Evolutionary conservation across 2,329 filamentous ascomycete species (phyloP).

Genomic region (Cladophialophora bantiana): DNA sequence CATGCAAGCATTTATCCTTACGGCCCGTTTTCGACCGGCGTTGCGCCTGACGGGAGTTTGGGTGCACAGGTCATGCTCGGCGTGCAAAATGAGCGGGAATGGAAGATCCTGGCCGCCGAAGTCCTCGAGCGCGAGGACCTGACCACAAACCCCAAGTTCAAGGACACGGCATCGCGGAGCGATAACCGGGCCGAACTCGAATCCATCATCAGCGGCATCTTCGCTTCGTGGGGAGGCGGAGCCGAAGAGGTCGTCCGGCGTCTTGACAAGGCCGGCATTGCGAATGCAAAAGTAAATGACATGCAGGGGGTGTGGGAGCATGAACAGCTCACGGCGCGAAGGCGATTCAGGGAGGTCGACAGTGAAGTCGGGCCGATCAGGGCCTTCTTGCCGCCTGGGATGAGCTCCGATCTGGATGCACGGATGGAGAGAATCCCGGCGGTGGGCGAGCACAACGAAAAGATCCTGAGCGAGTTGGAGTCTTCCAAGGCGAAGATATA

Average conservation of each 20-base stretch:
- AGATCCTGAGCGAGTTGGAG: constrained; percentile 55
- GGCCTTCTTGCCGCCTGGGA: constrained; percentile 60
- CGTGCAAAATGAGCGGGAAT: constrained; percentile 66
- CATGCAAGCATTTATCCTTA: constrained; percentile 66
- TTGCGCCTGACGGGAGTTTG: constrained; percentile 38
- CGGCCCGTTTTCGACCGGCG: constrained; percentile 60
- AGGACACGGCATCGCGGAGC: constrained; percentile 55
- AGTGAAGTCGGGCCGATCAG: constrained; percentile 57
- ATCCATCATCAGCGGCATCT: constrained; percentile 54
- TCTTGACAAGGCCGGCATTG: constrained; percentile 59
- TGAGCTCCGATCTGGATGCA: constrained; percentile 44
- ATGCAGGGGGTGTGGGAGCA: constrained; percentile 64
- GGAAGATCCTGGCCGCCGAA: constrained; percentile 56
- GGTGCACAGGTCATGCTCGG: constrained; percentile 61
- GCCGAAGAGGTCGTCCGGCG: constrained; percentile 52
- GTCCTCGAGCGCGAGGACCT: constrained; percentile 56
- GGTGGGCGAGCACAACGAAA: constrained; percentile 60
- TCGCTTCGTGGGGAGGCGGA: constrained; percentile 46
- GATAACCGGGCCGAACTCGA: constrained; percentile 58
- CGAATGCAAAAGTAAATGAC: constrained; percentile 63
- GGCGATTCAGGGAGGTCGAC: constrained; percentile 59
- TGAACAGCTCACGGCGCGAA: constrained; percentile 59
- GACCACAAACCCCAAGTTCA: constrained; percentile 56
- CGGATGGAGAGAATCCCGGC: constrained; percentile 56
- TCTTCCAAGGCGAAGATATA: constrained; percentile 3